Base-by-base conservation (phyloP, 345 rosid genomes). In the Carallia brachiata region DNA sequence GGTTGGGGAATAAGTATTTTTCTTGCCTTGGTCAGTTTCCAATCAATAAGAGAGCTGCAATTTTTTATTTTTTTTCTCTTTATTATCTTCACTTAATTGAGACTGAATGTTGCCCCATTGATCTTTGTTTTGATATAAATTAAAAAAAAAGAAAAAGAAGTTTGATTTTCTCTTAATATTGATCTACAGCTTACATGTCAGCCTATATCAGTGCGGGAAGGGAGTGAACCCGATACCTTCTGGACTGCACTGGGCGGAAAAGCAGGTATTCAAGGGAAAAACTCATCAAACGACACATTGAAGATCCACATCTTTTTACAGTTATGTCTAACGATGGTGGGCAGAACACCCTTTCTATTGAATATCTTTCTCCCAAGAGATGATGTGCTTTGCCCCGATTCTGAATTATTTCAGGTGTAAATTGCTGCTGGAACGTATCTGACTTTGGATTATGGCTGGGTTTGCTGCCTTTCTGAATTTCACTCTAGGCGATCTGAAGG, bases 221-320 rank as follows among this genome's bases (percentile, higher is more conserved):
- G 91, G 61, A 84, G 80, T 75, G 98, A 92, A 87, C 84, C 92
- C 18, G 94, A 88, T 58, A 73, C 48, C 47, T 92, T 92, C 76
- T 92, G 98, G 98, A 77, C 83, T 77, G 77, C 84, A 56, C 89
- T 92, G 65, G 98, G 94, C 61, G 98, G 89, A 74, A 92, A 83
- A 78, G 59, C 83, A 47, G 98, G 70, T 84, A 92, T 79, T 84
- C 94, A 37, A 86, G 73, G 69, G 91, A 87, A 76, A 88, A 88
- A 70, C 77, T 72, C 78, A 76, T 72, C 52, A 79, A 71, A 64
- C 80, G 80, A 71, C 73, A 61, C 60, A 57, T 70, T 58, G 96
- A 90, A 80, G 98, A 88, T 81, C 90, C 92, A 15, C 87, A 80
- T 76, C 74, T 90, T 69, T 88, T 88, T 61, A 68, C 78, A 37